A percentile compares a stretch with the other conserved stretches of the same genome.
phyloP scores from a whole-genome alignment of 2,329 filamentous ascomycete genomes.

The Colletotrichum navitas region DNA sequence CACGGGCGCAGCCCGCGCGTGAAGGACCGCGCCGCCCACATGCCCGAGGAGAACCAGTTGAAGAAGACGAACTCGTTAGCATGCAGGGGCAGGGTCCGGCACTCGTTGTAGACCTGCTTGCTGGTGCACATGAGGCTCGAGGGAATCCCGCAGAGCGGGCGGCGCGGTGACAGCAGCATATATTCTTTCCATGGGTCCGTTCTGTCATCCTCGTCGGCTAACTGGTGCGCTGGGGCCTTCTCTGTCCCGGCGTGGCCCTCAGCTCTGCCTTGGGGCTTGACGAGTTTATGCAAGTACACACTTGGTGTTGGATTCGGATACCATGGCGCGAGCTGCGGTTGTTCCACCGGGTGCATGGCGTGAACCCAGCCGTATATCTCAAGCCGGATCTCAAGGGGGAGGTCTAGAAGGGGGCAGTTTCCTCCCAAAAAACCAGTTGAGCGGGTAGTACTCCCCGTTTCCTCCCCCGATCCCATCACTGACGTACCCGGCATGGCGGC shows the following conservation, averaged over 20 bases:
- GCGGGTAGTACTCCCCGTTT: neutral
- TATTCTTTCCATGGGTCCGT: neutral
- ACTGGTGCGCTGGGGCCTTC: neutral
- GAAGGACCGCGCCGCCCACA: constrained; percentile 56
- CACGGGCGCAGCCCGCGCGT: constrained; percentile 52
- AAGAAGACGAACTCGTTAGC: constrained; percentile 61
- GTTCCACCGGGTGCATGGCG: constrained; percentile 53
- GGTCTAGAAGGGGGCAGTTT: constrained; percentile 48
- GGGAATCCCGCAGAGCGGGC: constrained; percentile 57
- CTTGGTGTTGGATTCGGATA: constrained; percentile 53
- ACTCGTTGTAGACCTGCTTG: constrained; percentile 59
- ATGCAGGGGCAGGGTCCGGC: constrained; percentile 55
- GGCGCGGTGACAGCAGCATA: constrained; percentile 49
- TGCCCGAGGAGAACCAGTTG: constrained; percentile 60
- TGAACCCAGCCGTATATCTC: constrained; percentile 61
- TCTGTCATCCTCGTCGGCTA: neutral
- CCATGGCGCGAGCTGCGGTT: constrained; percentile 55
- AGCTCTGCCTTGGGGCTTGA: constrained; percentile 27
- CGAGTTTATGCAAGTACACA: constrained; percentile 49
- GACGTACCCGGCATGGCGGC: neutral
- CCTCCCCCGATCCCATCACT: neutral
- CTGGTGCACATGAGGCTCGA: constrained; percentile 54
- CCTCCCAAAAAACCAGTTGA: neutral
- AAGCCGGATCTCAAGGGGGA: constrained; percentile 61
- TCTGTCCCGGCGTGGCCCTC: constrained; percentile 13